A percentile compares a stretch with the other conserved stretches of the same genome.
These are phyloP conservation scores for Cicer yamashitae DNA, from an alignment of 306 rosid genomes.

Conservation along the genomic window DNA sequence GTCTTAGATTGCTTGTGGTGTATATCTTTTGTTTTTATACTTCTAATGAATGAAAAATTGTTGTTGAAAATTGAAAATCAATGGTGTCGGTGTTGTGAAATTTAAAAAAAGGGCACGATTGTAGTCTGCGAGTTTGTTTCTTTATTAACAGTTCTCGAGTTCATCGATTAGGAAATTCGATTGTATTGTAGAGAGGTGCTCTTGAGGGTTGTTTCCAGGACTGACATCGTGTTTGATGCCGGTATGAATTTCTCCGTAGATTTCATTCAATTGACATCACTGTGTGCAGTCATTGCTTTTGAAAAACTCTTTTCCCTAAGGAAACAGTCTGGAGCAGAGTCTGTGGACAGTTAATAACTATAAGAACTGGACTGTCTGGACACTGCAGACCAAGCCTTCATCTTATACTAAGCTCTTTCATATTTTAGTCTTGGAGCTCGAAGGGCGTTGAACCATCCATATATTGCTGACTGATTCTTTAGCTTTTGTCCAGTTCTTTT, in stretches of 20 bases:
- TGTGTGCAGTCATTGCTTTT: constrained; percentile 1
- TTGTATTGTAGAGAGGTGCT: not conserved
- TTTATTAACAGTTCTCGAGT: not conserved
- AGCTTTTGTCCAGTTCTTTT: not conserved
- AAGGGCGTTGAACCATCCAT: not conserved
- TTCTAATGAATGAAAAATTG: constrained; percentile 4
- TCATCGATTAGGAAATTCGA: constrained; percentile 21
- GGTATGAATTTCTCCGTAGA: not conserved
- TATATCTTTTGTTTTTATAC: not conserved
- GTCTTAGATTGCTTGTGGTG: constrained; percentile 22
- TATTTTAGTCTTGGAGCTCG: not conserved
- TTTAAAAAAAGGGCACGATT: not conserved
- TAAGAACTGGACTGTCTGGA: constrained; percentile 11
- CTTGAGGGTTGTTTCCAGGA: constrained; percentile 15
- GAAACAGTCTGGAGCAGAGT: constrained; percentile 1
- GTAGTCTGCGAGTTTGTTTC: constrained; percentile 18
- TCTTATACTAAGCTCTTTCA: not conserved
- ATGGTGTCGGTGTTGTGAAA: not conserved
- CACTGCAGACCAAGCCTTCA: not conserved
- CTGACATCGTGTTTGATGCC: not conserved
- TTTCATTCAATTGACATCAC: constrained; percentile 2
- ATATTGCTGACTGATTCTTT: not conserved
- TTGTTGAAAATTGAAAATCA: not conserved
- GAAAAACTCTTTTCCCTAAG: not conserved
- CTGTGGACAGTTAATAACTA: not conserved